phyloP scores from a whole-genome alignment of 257 asterid species.

The Solanum neorickii region DNA sequence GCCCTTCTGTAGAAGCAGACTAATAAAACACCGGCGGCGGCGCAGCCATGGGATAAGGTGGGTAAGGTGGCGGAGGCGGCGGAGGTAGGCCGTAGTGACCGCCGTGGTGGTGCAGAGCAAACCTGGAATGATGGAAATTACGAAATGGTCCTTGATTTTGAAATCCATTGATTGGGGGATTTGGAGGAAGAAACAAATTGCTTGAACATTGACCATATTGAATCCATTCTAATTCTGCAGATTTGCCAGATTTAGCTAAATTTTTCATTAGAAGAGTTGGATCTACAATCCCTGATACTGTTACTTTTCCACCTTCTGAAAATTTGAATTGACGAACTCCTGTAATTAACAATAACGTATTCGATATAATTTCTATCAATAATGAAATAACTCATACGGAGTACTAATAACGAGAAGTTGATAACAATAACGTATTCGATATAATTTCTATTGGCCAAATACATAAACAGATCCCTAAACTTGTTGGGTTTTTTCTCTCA shows the following conservation, averaged over 20 bases:
- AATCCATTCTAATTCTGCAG: neutral
- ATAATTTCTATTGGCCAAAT: too few species aligned
- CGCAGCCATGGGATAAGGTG: neutral
- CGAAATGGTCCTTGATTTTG: neutral
- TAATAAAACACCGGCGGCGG: neutral
- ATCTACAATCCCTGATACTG: neutral
- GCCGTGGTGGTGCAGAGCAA: neutral
- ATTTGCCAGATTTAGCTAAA: neutral
- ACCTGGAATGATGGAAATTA: neutral
- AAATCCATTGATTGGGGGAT: neutral
- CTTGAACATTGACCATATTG: conserved; percentile 2
- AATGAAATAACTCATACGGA: neutral
- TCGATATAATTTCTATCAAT: accelerated
- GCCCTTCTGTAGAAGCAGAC: neutral
- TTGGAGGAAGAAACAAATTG: neutral
- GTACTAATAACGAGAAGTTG: too few species aligned
- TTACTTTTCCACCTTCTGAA: neutral
- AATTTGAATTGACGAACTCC: neutral
- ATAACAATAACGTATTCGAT: too few species aligned
- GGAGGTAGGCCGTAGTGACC: neutral
- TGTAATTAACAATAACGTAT: neutral
- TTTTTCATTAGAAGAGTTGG: neutral
- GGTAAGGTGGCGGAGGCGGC: neutral
- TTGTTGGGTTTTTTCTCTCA: too few species aligned
- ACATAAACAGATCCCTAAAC: too few species aligned